These are phyloP conservation scores for Ogataea ramenticola DNA, from an alignment of 805 yeast genomes.

Conservation along the genomic window DNA sequence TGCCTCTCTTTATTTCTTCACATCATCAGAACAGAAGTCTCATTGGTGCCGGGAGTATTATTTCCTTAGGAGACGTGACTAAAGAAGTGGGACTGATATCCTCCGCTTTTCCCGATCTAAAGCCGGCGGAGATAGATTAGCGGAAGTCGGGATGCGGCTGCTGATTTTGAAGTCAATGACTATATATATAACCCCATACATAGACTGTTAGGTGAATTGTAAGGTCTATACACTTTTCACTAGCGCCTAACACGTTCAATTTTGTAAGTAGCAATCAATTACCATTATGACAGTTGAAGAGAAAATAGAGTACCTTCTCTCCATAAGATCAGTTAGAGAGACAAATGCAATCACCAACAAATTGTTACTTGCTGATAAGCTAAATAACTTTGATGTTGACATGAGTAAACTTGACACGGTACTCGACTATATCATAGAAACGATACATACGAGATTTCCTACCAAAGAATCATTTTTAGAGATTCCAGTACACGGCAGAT, in stretches of 20 bases:
- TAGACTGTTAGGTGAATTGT: too few species aligned
- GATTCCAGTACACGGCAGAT: conserved; percentile 63
- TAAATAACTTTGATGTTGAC: conserved; percentile 41
- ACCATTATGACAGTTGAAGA: conserved; percentile 1
- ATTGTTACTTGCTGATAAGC: conserved; percentile 28
- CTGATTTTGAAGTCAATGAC: too few species aligned
- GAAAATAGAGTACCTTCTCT: conserved; percentile 29
- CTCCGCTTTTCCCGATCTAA: background rate
- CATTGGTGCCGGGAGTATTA: too few species aligned
- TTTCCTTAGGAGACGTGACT: too few species aligned
- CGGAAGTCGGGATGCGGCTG: too few species aligned
- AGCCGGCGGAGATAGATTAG: background rate
- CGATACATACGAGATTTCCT: conserved; percentile 40
- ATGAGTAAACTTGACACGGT: conserved; percentile 31
- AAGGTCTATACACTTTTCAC: too few species aligned
- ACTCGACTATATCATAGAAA: conserved; percentile 37
- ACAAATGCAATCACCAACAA: conserved; percentile 37
- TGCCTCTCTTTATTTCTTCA: too few species aligned
- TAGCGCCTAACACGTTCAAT: too few species aligned
- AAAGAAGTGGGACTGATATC: too few species aligned
- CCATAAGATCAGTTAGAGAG: conserved; percentile 52
- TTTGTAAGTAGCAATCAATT: background rate
- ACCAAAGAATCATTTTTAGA: conserved; percentile 28
- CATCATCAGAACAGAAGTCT: too few species aligned
- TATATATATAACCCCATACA: too few species aligned